Evolutionary conservation across 2,329 filamentous ascomycete genomes (phyloP).

Genomic region (Neopestalotiopsis sp.): DNA sequence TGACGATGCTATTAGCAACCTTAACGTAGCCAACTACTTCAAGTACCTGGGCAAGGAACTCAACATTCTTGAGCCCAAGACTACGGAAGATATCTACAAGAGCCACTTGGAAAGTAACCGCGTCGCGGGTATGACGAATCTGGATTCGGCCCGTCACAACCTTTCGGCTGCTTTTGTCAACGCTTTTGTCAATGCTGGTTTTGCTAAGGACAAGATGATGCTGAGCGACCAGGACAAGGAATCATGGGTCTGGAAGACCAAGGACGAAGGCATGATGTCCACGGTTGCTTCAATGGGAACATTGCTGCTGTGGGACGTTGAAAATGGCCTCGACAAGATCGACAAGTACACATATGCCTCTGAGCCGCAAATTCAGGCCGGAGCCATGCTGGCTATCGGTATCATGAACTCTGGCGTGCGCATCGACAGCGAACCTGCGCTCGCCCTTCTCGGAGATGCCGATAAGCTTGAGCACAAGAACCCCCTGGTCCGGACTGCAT

Average conservation of each 20-base stretch:
- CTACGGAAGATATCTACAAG: slow-evolving; percentile 99
- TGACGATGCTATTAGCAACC: slow-evolving; percentile 84
- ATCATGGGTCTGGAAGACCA: slow-evolving; percentile 99
- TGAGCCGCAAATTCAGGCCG: slow-evolving; percentile 85
- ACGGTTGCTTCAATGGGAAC: slow-evolving; percentile 94
- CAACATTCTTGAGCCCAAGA: slow-evolving; percentile 95
- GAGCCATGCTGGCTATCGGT: slow-evolving; percentile 89
- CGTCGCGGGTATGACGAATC: slow-evolving; percentile 89
- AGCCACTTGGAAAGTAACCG: slow-evolving; percentile 95
- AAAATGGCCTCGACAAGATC: slow-evolving; percentile 89
- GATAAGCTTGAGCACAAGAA: slow-evolving; percentile 82
- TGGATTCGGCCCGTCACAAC: slow-evolving; percentile 95
- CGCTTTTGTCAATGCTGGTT: slow-evolving; percentile 94
- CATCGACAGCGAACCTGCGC: slow-evolving; percentile 85
- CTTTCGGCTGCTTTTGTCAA: slow-evolving; percentile 96
- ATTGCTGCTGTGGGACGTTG: slow-evolving; percentile 91
- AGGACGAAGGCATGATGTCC: slow-evolving; percentile 96
- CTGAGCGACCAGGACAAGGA: slow-evolving; percentile 85
- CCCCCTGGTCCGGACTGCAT: slow-evolving; percentile 77
- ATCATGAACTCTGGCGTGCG: slow-evolving; percentile 94
- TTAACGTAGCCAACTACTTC: slow-evolving; percentile 88
- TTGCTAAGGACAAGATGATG: slow-evolving; percentile 98
- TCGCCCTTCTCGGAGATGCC: slow-evolving; percentile 82
- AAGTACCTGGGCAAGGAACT: slow-evolving; percentile 93
- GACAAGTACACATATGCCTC: slow-evolving; percentile 89